Evolutionary conservation across 208 protist genomes (phyloP), one percentile per base, ranked within the genome.

Genomic region (Strigomonas culicis): DNA sequence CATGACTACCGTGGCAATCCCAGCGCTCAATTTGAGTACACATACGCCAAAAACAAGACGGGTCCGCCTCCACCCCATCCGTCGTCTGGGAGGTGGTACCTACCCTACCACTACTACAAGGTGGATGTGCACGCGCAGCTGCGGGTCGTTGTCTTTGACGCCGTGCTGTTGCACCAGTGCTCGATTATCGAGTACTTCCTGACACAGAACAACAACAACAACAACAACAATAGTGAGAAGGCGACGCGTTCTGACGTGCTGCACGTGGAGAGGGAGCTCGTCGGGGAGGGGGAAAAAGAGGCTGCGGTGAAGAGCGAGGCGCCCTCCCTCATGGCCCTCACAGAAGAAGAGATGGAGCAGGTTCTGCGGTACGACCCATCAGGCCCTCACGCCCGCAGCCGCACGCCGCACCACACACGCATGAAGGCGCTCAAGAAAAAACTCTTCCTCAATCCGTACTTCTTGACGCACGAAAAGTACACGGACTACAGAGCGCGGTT

Each of bases 351-450:
- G 49, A 19, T 10, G 17, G 17, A 10, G 49, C 21, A 53, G n/a
- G n/a, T n/a, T n/a, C n/a, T n/a, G n/a, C n/a, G n/a, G n/a, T n/a
- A n/a, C n/a, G n/a, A n/a, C n/a, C n/a, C n/a, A n/a, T n/a, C n/a
- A n/a, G n/a, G n/a, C n/a, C n/a, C n/a, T n/a, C n/a, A n/a, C n/a
- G n/a, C n/a, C n/a, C n/a, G n/a, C n/a, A n/a, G n/a, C n/a, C n/a
- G n/a, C n/a, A n/a, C n/a, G n/a, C n/a, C n/a, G n/a, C n/a, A n/a
- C n/a, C n/a, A n/a, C n/a, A n/a, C n/a, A n/a, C n/a, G n/a, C 10
- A 53, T 30, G 49, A 53, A 53, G 49, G 21, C 49, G 49, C 21
- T 53, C 49, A 53, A 53, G n/a, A n/a, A n/a, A n/a, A n/a, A n/a
- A 24, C 49, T 19, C 49, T 53, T 30, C 21, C 21, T 53, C 21